Base-by-base conservation (phyloP, 2,329 filamentous ascomycete species). In the Neonectria neomacrospora region DNA sequence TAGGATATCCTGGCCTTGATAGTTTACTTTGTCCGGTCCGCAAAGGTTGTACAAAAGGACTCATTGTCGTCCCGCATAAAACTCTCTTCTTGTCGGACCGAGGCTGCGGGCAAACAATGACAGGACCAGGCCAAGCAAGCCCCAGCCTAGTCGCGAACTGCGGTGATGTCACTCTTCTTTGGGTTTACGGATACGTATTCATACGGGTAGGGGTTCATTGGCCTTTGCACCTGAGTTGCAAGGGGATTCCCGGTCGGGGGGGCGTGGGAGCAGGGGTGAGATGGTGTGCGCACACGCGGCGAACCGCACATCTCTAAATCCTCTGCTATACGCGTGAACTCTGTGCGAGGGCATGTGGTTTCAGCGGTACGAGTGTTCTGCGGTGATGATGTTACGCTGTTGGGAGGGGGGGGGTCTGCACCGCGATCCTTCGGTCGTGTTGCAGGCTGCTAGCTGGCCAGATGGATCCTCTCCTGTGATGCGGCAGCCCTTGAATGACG, bases 161-260 rank as follows among this genome's bases (percentile, higher is more conserved):
- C 20, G 26, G 37, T 54, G 18, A 54, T 59, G 41, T 63, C 37
- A 58, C 58, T 39, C 9, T 28, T 55, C n/a, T 11, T 42, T 63
- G 42, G 34, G 37, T 48, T 32, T 11, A 3, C 30, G 34, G 60
- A 68, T 66, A 54, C 44, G 51, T 16, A 30, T 11, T 23, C 3
- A 18, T 22, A 63, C 50, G 42, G 50, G 54, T 56, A 60, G 37
- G 65, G 67, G 57, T 54, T 39, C 16, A n/a, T 58, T n/a, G 28
- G 28, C 18, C 30, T 11, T 14, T 57, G 32, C 54, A 44, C 54
- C 54, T 57, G 54, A 50, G 22, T 3, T 39, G 26, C 45, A 16
- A 58, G 54, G 54, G 54, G n/a, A 7, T 51, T 51, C 54, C 54
- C n/a, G 42, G 44, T 16, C 37, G 20, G 42, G 18, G 42, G 18